Conservation (phyloP, 768 basidiomycete species). For the Lentinula raphanica region DNA sequence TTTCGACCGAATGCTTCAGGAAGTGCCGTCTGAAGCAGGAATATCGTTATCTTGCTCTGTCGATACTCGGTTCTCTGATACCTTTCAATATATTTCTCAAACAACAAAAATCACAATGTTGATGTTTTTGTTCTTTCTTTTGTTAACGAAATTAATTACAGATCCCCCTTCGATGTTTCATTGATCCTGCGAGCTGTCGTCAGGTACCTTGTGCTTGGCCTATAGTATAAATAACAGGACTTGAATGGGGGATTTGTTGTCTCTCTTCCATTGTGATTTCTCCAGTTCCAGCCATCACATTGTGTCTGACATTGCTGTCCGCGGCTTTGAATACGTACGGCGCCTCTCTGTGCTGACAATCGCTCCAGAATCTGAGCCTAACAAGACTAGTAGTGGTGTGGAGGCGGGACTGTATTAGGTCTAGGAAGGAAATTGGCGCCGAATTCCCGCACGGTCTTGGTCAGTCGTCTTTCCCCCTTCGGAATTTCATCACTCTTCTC, state of each 20-base stretch:
- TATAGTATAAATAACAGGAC: not conserved
- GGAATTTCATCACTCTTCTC: not conserved
- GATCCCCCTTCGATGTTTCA: not conserved
- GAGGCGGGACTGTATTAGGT: not conserved
- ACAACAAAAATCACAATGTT: not conserved
- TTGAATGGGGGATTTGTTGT: not conserved
- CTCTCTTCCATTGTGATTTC: not conserved
- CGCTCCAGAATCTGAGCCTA: too few relatives aligned
- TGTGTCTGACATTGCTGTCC: not conserved
- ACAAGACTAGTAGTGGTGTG: too few relatives aligned
- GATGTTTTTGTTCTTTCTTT: not conserved
- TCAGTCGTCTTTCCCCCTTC: not conserved
- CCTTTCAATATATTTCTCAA: not conserved
- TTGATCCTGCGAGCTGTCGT: not conserved
- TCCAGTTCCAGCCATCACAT: not conserved
- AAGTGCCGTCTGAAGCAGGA: constrained; percentile 1
- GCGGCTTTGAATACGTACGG: not conserved
- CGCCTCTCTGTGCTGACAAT: not conserved
- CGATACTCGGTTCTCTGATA: constrained; percentile 2
- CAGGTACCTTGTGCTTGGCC: not conserved
- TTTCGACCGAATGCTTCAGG: constrained; percentile 2
- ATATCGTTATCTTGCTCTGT: not conserved
- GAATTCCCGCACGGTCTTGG: not conserved
- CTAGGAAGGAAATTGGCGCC: not conserved
- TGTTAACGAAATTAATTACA: not conserved